phyloP scores from a whole-genome alignment of 2,329 filamentous ascomycete genomes.

The Setomelanomma holmii region DNA sequence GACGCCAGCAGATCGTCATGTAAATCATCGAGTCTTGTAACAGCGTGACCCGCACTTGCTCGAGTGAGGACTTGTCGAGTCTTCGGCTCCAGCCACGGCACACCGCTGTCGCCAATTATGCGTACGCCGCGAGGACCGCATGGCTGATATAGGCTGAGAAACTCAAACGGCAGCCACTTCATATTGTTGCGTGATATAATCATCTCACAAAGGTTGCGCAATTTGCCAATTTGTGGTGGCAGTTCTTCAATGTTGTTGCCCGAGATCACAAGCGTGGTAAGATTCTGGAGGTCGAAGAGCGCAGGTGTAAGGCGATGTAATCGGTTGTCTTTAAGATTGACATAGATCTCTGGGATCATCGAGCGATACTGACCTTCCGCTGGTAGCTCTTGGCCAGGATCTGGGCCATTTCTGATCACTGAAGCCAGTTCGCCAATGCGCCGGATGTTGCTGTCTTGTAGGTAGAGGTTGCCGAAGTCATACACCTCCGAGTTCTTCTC shows the following conservation, averaged over 20 bases:
- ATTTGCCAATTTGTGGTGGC: slow-evolving; percentile 31
- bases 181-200: slow-evolving; percentile 35
- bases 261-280: slow-evolving; percentile 33
- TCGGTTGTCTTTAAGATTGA: slow-evolving; percentile 32
- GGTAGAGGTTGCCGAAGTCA: slow-evolving; percentile 15
- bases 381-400: slow-evolving; percentile 33
- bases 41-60: too few relatives aligned
- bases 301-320: slow-evolving; percentile 27
- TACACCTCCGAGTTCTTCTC: slow-evolving; percentile 25
- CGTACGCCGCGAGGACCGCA: slow-evolving; percentile 21
- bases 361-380: slow-evolving; percentile 39
- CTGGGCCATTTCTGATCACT: slow-evolving; percentile 31
- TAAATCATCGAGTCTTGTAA: too few relatives aligned
- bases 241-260: slow-evolving; percentile 36
- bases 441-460: slow-evolving; percentile 32
- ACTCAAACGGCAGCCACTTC: slow-evolving; percentile 32
- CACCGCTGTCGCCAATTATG: slow-evolving; percentile 1
- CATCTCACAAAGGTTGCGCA: slow-evolving; percentile 27
- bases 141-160: slow-evolving; percentile 26
- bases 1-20: neutral
- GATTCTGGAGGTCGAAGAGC: slow-evolving; percentile 33
- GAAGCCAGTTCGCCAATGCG: slow-evolving; percentile 33
- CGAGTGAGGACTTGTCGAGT: neutral
- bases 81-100: slow-evolving; percentile 1
- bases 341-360: slow-evolving; percentile 32